Conservation (phyloP, 805 yeast species). For the Candida incommunis region DNA sequence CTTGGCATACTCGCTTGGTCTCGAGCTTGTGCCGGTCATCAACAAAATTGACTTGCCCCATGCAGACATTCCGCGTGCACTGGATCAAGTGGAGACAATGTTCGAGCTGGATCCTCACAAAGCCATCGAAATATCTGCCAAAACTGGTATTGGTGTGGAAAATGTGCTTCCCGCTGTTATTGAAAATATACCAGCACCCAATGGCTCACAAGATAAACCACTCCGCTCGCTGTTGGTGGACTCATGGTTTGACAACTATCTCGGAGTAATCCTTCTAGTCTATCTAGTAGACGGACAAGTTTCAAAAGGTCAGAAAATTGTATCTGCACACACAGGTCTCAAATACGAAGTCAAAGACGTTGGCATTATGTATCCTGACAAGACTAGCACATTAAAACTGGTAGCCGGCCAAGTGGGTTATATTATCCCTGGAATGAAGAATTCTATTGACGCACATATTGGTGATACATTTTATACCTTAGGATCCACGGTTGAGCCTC, state of each 20-base stretch:
- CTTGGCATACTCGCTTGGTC: constrained; percentile 72
- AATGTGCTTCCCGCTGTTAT: constrained; percentile 69
- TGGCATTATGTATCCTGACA: constrained; percentile 92
- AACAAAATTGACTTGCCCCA: constrained; percentile 84
- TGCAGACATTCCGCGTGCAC: constrained; percentile 69
- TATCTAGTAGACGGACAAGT: constrained; percentile 74
- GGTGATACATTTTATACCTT: constrained; percentile 71
- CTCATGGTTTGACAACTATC: constrained; percentile 90
- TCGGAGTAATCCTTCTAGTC: constrained; percentile 80
- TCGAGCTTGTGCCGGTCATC: constrained; percentile 74
- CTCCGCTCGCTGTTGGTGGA: constrained; percentile 76
- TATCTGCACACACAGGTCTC: constrained; percentile 62
- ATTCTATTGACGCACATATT: constrained; percentile 69
- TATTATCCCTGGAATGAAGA: constrained; percentile 87
- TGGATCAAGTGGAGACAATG: constrained; percentile 71
- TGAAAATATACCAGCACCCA: constrained; percentile 68
- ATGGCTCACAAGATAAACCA: constrained; percentile 38
- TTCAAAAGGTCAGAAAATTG: constrained; percentile 57
- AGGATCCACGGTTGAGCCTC: constrained; percentile 50
- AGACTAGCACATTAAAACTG: constrained; percentile 45
- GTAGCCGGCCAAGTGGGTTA: constrained; percentile 92
- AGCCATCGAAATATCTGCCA: constrained; percentile 79
- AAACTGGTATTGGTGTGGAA: constrained; percentile 73
- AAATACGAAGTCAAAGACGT: constrained; percentile 82
- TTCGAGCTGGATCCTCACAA: constrained; percentile 61